These are phyloP conservation scores for Xylariomycetidae sp. DNA, from an alignment of 2,329 filamentous ascomycete species.

Conservation along the genomic window DNA sequence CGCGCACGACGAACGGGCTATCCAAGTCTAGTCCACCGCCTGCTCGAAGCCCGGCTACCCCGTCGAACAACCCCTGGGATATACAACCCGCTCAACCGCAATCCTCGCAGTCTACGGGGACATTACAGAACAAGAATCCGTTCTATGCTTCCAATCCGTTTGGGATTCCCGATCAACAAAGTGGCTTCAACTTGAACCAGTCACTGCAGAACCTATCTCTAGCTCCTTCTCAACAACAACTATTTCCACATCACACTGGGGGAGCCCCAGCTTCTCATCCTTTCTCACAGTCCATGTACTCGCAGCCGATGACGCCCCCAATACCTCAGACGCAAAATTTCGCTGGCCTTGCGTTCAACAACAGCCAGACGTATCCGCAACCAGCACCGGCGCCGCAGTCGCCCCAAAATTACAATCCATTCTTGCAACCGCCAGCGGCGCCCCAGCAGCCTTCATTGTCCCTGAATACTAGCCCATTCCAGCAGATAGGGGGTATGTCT, in stretches of 20 bases:
- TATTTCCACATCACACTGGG: conserved; percentile 75
- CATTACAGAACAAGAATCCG: conserved; percentile 52
- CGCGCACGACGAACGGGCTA: conserved; percentile 24
- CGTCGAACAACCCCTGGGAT: conserved; percentile 66
- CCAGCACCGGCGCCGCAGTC: conserved; percentile 31
- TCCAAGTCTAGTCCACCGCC: conserved; percentile 24
- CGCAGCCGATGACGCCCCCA: conserved; percentile 40
- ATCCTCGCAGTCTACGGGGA: conserved; percentile 62
- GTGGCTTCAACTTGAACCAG: conserved; percentile 49
- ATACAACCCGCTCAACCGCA: conserved; percentile 50
- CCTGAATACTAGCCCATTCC: conserved; percentile 22
- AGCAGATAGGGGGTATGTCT: conserved; percentile 22
- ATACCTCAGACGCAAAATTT: conserved; percentile 38
- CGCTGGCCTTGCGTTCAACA: conserved; percentile 34
- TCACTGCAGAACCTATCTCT: conserved; percentile 74
- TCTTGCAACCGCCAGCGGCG: conserved; percentile 34
- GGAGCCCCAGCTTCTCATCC: conserved; percentile 45
- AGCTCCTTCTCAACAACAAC: conserved; percentile 48
- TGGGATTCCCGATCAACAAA: conserved; percentile 43
- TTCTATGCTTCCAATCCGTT: conserved; percentile 69
- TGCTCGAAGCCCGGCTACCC: conserved; percentile 31
- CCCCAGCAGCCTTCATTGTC: conserved; percentile 24
- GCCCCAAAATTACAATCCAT: conserved; percentile 49
- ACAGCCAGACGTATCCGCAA: conserved; percentile 38
- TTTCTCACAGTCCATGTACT: conserved; percentile 36